phyloP scores from a whole-genome alignment of 371 early-diverging fungal genomes.

The Fennellomyces sp. region DNA sequence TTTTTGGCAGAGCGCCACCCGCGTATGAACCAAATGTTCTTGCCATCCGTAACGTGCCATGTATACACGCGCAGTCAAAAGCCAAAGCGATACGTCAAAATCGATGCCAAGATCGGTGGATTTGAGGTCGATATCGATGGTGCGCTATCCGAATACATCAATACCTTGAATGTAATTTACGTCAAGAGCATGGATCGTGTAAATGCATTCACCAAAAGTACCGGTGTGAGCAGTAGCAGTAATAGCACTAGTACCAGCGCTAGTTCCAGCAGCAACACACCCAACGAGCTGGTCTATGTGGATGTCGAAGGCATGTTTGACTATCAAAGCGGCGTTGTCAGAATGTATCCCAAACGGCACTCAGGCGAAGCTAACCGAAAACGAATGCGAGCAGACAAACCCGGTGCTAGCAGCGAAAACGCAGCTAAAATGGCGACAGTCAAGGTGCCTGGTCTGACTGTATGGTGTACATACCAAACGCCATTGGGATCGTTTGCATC shows the following conservation, averaged over 20 bases:
- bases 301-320: slow-evolving; percentile 43
- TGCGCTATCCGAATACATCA: slow-evolving; percentile 71
- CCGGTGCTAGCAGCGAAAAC: slow-evolving; percentile 14
- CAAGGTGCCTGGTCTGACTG: slow-evolving; percentile 69
- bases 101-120: slow-evolving; percentile 69
- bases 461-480: slow-evolving; percentile 65
- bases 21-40: slow-evolving; percentile 67
- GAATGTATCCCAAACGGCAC: slow-evolving; percentile 59
- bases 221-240: background rate
- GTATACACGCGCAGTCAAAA: slow-evolving; percentile 45
- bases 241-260: background rate
- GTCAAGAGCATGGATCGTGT: slow-evolving; percentile 61
- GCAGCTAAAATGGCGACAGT: slow-evolving; percentile 57
- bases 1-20: slow-evolving; percentile 70
- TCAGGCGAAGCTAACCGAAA: slow-evolving; percentile 21
- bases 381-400: slow-evolving; percentile 7
- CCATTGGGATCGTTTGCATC: slow-evolving; percentile 56
- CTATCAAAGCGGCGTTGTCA: slow-evolving; percentile 47
- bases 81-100: slow-evolving; percentile 44
- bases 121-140: slow-evolving; percentile 73
- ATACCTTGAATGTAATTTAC: slow-evolving; percentile 69
- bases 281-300: slow-evolving; percentile 26
- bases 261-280: slow-evolving; percentile 2
- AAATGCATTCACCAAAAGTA: slow-evolving; percentile 47
- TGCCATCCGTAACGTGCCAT: slow-evolving; percentile 63